Base-by-base conservation (phyloP, 371 early-diverging fungal species). In the Fennellomyces sp. region DNA sequence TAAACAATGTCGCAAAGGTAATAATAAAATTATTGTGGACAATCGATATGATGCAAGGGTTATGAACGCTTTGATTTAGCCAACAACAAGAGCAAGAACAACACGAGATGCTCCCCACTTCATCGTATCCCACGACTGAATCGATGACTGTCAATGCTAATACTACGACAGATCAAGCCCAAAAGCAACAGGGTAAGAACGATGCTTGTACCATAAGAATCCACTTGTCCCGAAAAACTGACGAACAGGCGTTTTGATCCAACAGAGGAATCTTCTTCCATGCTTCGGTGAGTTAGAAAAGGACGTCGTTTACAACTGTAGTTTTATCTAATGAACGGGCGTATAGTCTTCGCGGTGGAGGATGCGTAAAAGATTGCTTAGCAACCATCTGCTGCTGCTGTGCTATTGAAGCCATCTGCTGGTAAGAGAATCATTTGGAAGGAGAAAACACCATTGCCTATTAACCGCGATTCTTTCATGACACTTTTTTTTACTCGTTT, bases 331-430 rank as follows among this genome's bases (percentile, higher is more conserved):
- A 33, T 13, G 28, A 17, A 33, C 35, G 36, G 36, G 49, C 8
- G 13, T 15, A 41, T 25, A 67, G 73, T 56, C 60, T 72, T n/a
- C 59, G 73, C 39, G 73, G 73, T 59, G 73, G 73, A 63, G 73
- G 73, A 25, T 72, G 73, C 42, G 64, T 72, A 45, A 72, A 72
- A 62, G 73, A 63, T 53, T 72, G 73, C 53, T 57, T 72, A 52
- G 68, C 63, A 39, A 48, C 69, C 29, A 68, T 72, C 48, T 72
- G 73, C 62, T 72, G 66, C 65, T 72, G 73, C 66, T 70, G 70
- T 56, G 66, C 66, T 23, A 31, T 66, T 17, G 66, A 66, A 53
- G 58, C 66, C 29, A 66, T 66, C 21, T 66, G 66, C 48, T 66
- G 66, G 66, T 66, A 66, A 52, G 55, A 8, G 15, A 0, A 0